Conservation (phyloP, 1,139 yeast genomes). For the Candida tropicalis region DNA sequence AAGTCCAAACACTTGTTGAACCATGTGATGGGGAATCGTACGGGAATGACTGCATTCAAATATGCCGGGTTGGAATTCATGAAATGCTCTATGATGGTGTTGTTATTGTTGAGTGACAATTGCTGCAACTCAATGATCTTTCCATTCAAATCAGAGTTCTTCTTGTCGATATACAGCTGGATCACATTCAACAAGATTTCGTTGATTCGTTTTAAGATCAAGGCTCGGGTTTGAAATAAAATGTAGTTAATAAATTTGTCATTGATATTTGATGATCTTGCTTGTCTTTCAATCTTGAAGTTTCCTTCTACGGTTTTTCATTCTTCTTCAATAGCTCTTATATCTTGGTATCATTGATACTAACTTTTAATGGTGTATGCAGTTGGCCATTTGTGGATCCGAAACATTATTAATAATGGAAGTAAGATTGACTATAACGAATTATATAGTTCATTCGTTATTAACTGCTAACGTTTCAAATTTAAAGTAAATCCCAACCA, state of each 20-base stretch:
- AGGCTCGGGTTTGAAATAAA: constrained; percentile 31
- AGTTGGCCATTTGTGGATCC: background rate
- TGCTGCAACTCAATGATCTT: constrained; percentile 35
- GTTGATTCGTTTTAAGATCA: constrained; percentile 34
- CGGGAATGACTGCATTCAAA: constrained; percentile 30
- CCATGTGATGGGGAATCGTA: constrained; percentile 41
- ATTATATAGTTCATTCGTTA: too few species aligned
- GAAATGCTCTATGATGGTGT: constrained; percentile 24
- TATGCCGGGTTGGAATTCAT: constrained; percentile 31
- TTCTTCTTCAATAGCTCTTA: background rate
- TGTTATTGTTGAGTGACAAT: constrained; percentile 26
- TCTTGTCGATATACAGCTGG: constrained; percentile 25
- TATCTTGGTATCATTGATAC: background rate
- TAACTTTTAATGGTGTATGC: background rate
- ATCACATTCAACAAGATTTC: constrained; percentile 28
- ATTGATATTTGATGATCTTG: constrained; percentile 15
- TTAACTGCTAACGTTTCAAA: too few species aligned
- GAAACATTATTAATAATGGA: too few species aligned
- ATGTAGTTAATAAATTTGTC: constrained; percentile 33
- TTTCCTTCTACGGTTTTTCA: constrained; percentile 7
- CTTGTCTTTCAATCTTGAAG: constrained; percentile 4
- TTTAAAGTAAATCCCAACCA: too few species aligned
- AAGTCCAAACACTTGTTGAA: constrained; percentile 23
- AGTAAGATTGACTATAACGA: too few species aligned
- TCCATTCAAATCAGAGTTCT: constrained; percentile 20